Conservation (phyloP, 108 stramenopile species). For the Cyclostephanos invisitatus region DNA sequence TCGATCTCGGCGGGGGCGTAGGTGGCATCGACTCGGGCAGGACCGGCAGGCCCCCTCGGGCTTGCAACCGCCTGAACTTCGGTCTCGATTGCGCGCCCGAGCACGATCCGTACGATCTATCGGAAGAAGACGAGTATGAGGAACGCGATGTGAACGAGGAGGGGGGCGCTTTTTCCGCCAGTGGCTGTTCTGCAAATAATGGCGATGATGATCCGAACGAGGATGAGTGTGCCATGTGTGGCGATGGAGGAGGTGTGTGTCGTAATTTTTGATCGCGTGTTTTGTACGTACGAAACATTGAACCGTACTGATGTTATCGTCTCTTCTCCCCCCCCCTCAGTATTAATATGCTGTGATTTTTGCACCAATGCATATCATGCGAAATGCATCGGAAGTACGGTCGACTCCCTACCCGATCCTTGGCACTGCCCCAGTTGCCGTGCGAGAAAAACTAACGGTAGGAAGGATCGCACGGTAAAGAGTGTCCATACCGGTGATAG, state of each 20-base stretch:
- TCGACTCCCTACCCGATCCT: constrained; percentile 2
- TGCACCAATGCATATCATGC: constrained; percentile 1
- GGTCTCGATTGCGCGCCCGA: not conserved
- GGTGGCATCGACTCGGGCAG: not conserved
- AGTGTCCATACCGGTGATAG: not conserved
- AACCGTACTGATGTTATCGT: not conserved
- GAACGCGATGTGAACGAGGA: not conserved
- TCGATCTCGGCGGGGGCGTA: not conserved
- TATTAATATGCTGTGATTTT: constrained; percentile 4
- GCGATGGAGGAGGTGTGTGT: constrained; percentile 15
- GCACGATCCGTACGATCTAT: not conserved
- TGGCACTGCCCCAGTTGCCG: constrained; percentile 6
- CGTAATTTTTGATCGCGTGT: not conserved
- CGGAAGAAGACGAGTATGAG: not conserved
- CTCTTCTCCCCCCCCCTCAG: not conserved
- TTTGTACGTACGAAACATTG: not conserved
- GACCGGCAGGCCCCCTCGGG: not conserved
- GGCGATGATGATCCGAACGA: not conserved
- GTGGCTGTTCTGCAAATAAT: not conserved
- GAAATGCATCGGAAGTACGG: not conserved
- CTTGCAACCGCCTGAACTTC: not conserved
- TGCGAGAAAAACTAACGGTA: not conserved
- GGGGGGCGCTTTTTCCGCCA: not conserved
- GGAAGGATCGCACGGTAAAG: not conserved
- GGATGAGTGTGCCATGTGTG: constrained; percentile 8